phyloP scores from a whole-genome alignment of 2,329 filamentous ascomycete genomes.

The Penicillium crustosum region DNA sequence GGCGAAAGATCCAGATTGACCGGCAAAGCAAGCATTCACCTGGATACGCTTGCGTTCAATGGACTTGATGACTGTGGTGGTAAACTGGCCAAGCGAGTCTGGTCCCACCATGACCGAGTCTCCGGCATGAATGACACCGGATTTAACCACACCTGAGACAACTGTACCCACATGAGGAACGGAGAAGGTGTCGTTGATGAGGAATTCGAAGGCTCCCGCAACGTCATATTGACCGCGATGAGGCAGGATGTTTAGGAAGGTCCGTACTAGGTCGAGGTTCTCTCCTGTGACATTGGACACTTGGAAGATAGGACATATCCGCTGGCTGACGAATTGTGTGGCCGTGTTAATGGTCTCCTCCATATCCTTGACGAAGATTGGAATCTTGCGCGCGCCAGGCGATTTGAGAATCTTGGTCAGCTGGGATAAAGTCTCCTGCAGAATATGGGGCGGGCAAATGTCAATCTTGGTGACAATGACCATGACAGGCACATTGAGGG shows the following conservation, averaged over 20 bases:
- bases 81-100: slow-evolving; percentile 86
- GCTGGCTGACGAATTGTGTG: slow-evolving; percentile 89
- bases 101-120: slow-evolving; percentile 87
- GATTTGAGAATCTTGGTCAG: slow-evolving; percentile 91
- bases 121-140: slow-evolving; percentile 83
- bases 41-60: slow-evolving; percentile 93
- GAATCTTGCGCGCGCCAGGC: slow-evolving; percentile 90
- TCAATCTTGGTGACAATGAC: slow-evolving; percentile 98
- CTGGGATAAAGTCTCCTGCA: slow-evolving; percentile 89
- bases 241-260: slow-evolving; percentile 91
- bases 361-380: slow-evolving; percentile 87
- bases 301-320: slow-evolving; percentile 96
- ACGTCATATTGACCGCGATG: slow-evolving; percentile 91
- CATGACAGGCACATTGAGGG: slow-evolving; percentile 96
- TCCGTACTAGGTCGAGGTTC: slow-evolving; percentile 83
- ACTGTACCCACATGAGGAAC: slow-evolving; percentile 97
- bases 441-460: slow-evolving; percentile 92
- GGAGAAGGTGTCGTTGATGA: slow-evolving; percentile 96
- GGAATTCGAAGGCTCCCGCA: slow-evolving; percentile 86
- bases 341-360: slow-evolving; percentile 95
- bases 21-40: slow-evolving; percentile 83
- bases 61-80: slow-evolving; percentile 78
- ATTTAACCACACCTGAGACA: slow-evolving; percentile 88
- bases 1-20: slow-evolving; percentile 90
- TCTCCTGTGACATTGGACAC: slow-evolving; percentile 97